Evolutionary conservation across 2,329 filamentous ascomycete genomes (phyloP).

Genomic region (Diaporthe destruens): DNA sequence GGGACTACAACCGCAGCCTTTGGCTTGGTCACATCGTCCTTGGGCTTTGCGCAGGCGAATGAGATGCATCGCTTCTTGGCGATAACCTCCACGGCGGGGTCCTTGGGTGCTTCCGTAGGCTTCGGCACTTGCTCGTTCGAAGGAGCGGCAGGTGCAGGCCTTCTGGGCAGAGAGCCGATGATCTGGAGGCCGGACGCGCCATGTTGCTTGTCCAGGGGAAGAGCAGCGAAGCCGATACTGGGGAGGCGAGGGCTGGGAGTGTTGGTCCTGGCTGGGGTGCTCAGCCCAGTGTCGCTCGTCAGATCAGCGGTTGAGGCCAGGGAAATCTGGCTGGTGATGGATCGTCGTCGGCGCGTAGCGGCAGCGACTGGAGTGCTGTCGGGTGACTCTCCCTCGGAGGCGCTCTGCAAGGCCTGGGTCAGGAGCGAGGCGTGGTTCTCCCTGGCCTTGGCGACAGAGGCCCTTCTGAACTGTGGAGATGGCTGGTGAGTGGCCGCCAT

Average conservation of each 20-base stretch:
- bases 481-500: constrained; percentile 43
- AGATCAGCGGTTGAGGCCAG: constrained; percentile 87
- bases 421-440: constrained; percentile 83
- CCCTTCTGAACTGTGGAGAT: constrained; percentile 60
- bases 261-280: constrained; percentile 87
- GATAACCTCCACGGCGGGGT: constrained; percentile 71
- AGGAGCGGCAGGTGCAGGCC: not conserved
- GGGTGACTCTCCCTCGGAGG: constrained; percentile 68
- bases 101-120: constrained; percentile 53
- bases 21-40: constrained; percentile 57
- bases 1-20: constrained; percentile 50
- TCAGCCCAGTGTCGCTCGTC: constrained; percentile 93
- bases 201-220: constrained; percentile 44
- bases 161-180: constrained; percentile 39
- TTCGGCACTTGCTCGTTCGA: constrained; percentile 44
- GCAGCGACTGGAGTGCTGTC: constrained; percentile 54
- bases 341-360: constrained; percentile 64
- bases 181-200: constrained; percentile 34
- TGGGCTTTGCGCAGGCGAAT: constrained; percentile 84
- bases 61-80: constrained; percentile 91
- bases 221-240: constrained; percentile 62
- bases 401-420: constrained; percentile 83
- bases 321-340: constrained; percentile 84
- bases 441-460: constrained; percentile 58
- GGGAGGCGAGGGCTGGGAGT: constrained; percentile 90